Conservation (phyloP, 441 rosid genomes). For the Pelargonium citronellum region DNA sequence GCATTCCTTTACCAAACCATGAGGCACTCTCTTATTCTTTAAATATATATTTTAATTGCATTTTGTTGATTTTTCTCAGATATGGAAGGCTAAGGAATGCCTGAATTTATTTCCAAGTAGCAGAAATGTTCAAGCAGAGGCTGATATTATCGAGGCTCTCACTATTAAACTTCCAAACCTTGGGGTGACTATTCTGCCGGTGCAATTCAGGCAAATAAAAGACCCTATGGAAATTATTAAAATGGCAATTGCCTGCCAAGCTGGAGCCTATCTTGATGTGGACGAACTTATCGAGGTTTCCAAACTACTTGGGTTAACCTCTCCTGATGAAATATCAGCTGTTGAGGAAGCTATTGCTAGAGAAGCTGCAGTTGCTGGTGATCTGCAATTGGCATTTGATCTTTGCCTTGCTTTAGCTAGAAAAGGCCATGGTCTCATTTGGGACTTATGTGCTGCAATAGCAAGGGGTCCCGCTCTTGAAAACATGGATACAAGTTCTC, state of each 20-base stretch:
- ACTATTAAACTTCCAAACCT: slow-evolving; percentile 88
- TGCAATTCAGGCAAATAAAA: slow-evolving; percentile 92
- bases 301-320: slow-evolving; percentile 82
- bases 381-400: slow-evolving; percentile 96
- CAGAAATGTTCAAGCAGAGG: slow-evolving; percentile 78
- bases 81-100: slow-evolving; percentile 98
- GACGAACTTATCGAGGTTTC: slow-evolving; percentile 92
- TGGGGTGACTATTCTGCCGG: slow-evolving; percentile 84
- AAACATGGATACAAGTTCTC: slow-evolving; percentile 71
- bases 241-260: slow-evolving; percentile 87
- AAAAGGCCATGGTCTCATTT: slow-evolving; percentile 89
- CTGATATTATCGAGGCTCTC: slow-evolving; percentile 74
- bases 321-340: slow-evolving; percentile 66
- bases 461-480: slow-evolving; percentile 97
- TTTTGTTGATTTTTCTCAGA: slow-evolving; percentile 45
- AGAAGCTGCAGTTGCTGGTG: slow-evolving; percentile 97
- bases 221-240: slow-evolving; percentile 95
- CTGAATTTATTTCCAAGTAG: slow-evolving; percentile 74
- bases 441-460: slow-evolving; percentile 99
- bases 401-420: slow-evolving; percentile 73
- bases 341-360: slow-evolving; percentile 98
- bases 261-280: slow-evolving; percentile 86
- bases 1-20: no score
- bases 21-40: background rate
- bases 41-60: background rate